These are phyloP conservation scores for Chimonanthus praecox DNA, from an alignment of 164 flowering plant species.

Conservation along the genomic window DNA sequence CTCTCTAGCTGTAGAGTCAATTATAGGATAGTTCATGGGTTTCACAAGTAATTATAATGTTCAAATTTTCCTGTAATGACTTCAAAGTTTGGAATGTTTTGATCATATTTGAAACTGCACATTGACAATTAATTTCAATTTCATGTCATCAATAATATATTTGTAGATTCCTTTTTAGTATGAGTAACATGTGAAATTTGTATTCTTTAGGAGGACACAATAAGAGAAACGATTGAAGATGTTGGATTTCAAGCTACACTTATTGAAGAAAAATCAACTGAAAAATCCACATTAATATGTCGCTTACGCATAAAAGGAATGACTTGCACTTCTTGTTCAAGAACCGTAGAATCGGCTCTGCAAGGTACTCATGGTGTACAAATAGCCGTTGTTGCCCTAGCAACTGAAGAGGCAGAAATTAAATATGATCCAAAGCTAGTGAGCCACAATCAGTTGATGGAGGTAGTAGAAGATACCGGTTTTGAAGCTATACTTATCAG, in stretches of 20 bases:
- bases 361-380: slow-evolving; percentile 50
- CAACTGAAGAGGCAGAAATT: slow-evolving; percentile 78
- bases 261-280: slow-evolving; percentile 38
- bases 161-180: not conserved
- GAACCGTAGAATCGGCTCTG: slow-evolving; percentile 52
- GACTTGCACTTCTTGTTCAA: slow-evolving; percentile 84
- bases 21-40: too few relatives aligned
- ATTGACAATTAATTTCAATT: too few relatives aligned
- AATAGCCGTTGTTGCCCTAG: slow-evolving; percentile 66
- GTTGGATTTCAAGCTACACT: slow-evolving; percentile 63
- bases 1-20: too few relatives aligned
- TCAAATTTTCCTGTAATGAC: too few relatives aligned
- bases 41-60: too few relatives aligned
- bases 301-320: slow-evolving; percentile 65
- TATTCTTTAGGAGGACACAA: slow-evolving; percentile 54
- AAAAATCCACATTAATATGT: slow-evolving; percentile 38
- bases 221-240: slow-evolving; percentile 72
- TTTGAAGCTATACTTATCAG: slow-evolving; percentile 67
- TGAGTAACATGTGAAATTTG: not conserved
- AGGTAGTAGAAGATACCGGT: slow-evolving; percentile 60
- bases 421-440: slow-evolving; percentile 49
- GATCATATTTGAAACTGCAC: too few relatives aligned
- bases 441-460: slow-evolving; percentile 31
- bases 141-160: too few relatives aligned
- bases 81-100: too few relatives aligned